Percentiles rank a stretch among this genome's conserved stretches.
Evolutionary conservation across 768 basidiomycete genomes (phyloP).

Genomic region (Gelatoporia subvermispora): DNA sequence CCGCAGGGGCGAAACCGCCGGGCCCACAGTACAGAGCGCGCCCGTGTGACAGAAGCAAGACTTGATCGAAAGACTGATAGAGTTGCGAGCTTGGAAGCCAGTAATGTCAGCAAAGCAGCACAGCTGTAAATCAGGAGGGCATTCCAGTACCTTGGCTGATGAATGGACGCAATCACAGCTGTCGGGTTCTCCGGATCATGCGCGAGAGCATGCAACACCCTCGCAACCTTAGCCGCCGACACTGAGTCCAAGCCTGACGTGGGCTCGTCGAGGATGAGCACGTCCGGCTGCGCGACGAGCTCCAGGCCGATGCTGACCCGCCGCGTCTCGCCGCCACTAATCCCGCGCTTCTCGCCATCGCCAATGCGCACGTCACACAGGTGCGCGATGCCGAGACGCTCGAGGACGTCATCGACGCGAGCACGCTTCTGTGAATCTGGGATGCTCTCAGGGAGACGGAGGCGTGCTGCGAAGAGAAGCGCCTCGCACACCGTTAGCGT

Average conservation of each 20-base stretch:
- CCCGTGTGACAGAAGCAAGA: conserved; percentile 75
- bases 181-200: conserved; percentile 64
- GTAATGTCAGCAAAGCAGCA: neutral
- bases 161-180: conserved; percentile 81
- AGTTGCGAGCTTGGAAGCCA: conserved; percentile 56
- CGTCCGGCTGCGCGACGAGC: conserved; percentile 78
- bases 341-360: conserved; percentile 70
- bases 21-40: conserved; percentile 74
- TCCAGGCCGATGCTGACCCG: conserved; percentile 89
- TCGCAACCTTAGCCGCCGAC: conserved; percentile 76
- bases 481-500: conserved; percentile 52
- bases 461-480: conserved; percentile 77
- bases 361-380: conserved; percentile 72
- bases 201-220: conserved; percentile 71
- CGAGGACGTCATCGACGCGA: conserved; percentile 66
- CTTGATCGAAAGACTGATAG: conserved; percentile 80
- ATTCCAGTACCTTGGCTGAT: conserved; percentile 68
- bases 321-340: conserved; percentile 89
- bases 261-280: conserved; percentile 86
- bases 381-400: conserved; percentile 70
- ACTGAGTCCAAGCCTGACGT: conserved; percentile 82
- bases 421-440: conserved; percentile 55
- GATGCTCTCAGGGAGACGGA: conserved; percentile 76
- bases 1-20: conserved; percentile 65
- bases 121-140: neutral